Conservation (phyloP, 148 eudicot genomes). For the Cornus kousa region DNA sequence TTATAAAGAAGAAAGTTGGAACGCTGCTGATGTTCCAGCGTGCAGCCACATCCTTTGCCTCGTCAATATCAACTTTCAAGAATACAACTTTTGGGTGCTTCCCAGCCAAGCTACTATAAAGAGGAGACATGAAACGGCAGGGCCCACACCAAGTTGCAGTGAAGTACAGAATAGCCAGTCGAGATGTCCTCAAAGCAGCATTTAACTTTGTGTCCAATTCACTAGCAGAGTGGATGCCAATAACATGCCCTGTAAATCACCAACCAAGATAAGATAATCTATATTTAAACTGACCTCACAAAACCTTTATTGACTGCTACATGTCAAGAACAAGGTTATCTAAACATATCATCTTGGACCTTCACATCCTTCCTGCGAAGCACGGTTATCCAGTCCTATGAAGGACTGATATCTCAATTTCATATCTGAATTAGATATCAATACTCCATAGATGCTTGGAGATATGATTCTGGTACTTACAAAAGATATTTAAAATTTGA, state of each 20-base stretch:
- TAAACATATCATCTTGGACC: not conserved
- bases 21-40: constrained; percentile 57
- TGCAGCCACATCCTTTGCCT: constrained; percentile 56
- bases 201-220: constrained; percentile 46
- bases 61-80: constrained; percentile 62
- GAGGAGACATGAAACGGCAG: constrained; percentile 56
- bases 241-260: constrained; percentile 48
- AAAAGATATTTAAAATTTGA: too few species aligned
- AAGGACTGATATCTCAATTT: not conserved
- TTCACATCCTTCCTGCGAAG: not conserved
- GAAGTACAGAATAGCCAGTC: constrained; percentile 58
- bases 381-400: not conserved
- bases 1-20: constrained; percentile 55
- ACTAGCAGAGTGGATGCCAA: constrained; percentile 33
- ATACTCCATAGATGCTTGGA: not conserved
- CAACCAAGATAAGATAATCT: not conserved
- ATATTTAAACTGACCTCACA: not conserved
- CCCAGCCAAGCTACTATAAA: constrained; percentile 45
- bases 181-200: constrained; percentile 44
- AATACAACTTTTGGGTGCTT: constrained; percentile 51
- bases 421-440: not conserved
- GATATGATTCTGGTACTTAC: not conserved
- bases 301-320: not conserved
- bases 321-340: not conserved
- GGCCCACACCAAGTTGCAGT: constrained; percentile 86